Evolutionary conservation across 495 filamentous ascomycete genomes (phyloP), one percentile per base, ranked within the genome.

Genomic region (Pseudoneurospora amorphoporcata): DNA sequence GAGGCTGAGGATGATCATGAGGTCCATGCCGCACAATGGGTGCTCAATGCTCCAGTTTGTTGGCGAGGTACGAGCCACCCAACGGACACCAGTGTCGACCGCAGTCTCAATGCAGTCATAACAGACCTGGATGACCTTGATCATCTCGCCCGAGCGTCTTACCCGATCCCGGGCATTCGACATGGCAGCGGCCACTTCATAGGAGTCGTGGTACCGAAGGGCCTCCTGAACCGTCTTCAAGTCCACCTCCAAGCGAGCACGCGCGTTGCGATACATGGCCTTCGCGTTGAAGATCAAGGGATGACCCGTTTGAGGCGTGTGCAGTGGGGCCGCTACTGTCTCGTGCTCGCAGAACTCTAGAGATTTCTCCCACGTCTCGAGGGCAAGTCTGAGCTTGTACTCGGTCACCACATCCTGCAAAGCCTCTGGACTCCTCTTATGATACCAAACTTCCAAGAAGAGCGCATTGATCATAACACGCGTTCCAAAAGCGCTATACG

Each of bases 21-120:
- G 87, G 82, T 99, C 95, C 83, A 99, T 87, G 75, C 94, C 96
- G 79, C 94, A 97, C 45, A 99, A 90, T 39, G 96, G 95, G 80
- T 99, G 95, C 85, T 99, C 95, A 68, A 98, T 91, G 83, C 95
- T 99, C 95, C 95, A 99, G 85, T 99, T 98, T 70, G 95, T 97
- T 68, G 95, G 93, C 70, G 93, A 97, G 32, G 94, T 98, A 77
- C 94, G 89, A 8, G 96, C 95, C 68, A 99, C 95, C 95, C 95
- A 98, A 80, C 95, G 94, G 77, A 99, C 96, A 74, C 94, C 95
- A 79, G 97, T 93, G 70, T 92, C 81, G 58, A 96, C 95, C 7
- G 95, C 95, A 71, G 96, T 97, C 82, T 98, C 95, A 79, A 99
- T 94, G 85, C 94, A 98, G 82, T 98, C 93, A 82, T 95, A 98